Conservation (phyloP, 495 filamentous ascomycete genomes). For the Amphirosellinia nigrospora region DNA sequence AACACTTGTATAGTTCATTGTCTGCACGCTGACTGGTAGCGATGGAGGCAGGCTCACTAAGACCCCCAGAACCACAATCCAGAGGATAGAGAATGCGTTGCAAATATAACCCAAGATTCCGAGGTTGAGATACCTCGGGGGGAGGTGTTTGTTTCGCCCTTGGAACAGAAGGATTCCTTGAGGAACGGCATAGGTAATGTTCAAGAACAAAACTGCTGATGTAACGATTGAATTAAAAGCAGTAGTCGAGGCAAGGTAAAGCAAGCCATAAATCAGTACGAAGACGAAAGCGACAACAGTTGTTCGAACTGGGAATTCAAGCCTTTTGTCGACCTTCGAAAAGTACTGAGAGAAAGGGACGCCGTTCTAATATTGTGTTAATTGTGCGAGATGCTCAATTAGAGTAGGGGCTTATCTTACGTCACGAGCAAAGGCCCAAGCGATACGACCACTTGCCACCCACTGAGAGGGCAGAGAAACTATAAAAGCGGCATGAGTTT, state of each 20-base stretch:
- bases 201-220: conserved; percentile 50
- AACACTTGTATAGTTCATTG: conserved; percentile 45
- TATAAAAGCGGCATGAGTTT: background rate
- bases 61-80: conserved; percentile 39
- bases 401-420: conserved; percentile 39
- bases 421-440: conserved; percentile 50
- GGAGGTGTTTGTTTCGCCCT: conserved; percentile 40
- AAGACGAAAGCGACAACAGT: conserved; percentile 42
- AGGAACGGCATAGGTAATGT: conserved; percentile 52
- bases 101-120: conserved; percentile 39
- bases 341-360: background rate
- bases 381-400: too few species aligned
- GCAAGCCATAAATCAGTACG: conserved; percentile 44
- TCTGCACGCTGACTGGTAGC: conserved; percentile 34
- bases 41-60: conserved; percentile 44
- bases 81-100: conserved; percentile 43
- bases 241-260: conserved; percentile 53
- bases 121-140: conserved; percentile 38
- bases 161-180: conserved; percentile 41
- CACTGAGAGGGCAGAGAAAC: background rate
- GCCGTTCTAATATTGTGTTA: background rate
- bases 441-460: conserved; percentile 39
- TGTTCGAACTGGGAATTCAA: conserved; percentile 25
- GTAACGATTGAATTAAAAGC: conserved; percentile 56
- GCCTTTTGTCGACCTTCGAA: background rate